Percentiles rank a stretch among this genome's conserved stretches.
Conservation (phyloP, 805 yeast genomes). For the Myxozyma kluyveri region DNA sequence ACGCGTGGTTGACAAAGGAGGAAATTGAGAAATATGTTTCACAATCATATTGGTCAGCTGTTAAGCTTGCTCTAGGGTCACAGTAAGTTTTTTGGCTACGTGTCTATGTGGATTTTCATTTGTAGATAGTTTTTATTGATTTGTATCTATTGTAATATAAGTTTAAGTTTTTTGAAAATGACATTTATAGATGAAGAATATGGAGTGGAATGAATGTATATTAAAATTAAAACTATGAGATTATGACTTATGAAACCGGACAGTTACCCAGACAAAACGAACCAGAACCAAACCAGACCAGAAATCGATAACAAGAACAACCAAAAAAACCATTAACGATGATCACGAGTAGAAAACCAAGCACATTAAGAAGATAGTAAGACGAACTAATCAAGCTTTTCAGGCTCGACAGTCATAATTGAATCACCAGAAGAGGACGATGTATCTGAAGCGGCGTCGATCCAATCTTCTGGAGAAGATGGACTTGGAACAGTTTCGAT, state of each 20-base stretch:
- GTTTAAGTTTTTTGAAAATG: not conserved
- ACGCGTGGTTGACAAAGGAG: slow-evolving; percentile 80
- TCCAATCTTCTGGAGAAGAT: slow-evolving; percentile 22
- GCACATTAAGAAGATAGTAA: not conserved
- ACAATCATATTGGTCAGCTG: slow-evolving; percentile 42
- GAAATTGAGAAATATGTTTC: slow-evolving; percentile 61
- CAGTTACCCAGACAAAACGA: not conserved
- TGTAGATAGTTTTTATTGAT: not conserved
- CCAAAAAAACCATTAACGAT: not conserved
- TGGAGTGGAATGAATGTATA: too few relatives aligned
- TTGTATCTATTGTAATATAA: not conserved
- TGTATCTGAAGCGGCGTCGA: slow-evolving; percentile 15
- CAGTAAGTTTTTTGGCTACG: not conserved
- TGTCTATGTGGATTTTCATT: not conserved
- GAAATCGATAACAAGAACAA: not conserved
- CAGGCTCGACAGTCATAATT: slow-evolving; percentile 9
- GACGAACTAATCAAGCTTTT: slow-evolving; percentile 17
- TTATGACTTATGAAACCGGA: not conserved
- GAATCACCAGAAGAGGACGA: not conserved
- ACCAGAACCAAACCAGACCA: not conserved
- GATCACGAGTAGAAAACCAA: not conserved
- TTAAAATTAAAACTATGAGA: not conserved
- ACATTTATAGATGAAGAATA: not conserved
- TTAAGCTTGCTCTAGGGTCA: slow-evolving; percentile 3
- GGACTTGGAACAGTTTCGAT: slow-evolving; percentile 25